Percentiles rank a stretch among this genome's conserved stretches.
Conservation (phyloP, 140 eudicot genomes). For the Flaveria floridana region DNA sequence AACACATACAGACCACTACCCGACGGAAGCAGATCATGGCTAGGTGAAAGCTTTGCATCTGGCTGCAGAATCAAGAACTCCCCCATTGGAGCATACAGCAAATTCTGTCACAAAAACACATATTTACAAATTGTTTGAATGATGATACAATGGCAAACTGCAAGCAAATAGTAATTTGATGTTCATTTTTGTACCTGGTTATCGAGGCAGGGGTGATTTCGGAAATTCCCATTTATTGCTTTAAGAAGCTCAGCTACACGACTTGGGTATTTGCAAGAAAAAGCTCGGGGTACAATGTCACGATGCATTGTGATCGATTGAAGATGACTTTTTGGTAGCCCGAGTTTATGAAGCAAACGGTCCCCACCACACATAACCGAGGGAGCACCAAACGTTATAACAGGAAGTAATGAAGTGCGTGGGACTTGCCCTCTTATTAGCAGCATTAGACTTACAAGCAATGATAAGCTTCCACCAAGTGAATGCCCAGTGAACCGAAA, state of each 20-base stretch:
- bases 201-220: slow-evolving; percentile 77
- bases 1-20: slow-evolving; percentile 80
- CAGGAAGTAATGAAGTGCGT: slow-evolving; percentile 75
- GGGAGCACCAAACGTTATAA: slow-evolving; percentile 83
- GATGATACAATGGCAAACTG: not conserved
- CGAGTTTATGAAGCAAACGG: slow-evolving; percentile 60
- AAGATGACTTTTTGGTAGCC: slow-evolving; percentile 73
- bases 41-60: slow-evolving; percentile 68
- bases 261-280: slow-evolving; percentile 86
- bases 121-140: not conserved
- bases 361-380: slow-evolving; percentile 95
- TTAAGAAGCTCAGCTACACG: slow-evolving; percentile 82
- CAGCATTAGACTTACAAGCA: slow-evolving; percentile 79
- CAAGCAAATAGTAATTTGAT: not conserved
- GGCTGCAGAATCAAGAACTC: slow-evolving; percentile 89
- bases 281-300: slow-evolving; percentile 93
- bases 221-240: slow-evolving; percentile 83
- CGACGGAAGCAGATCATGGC: slow-evolving; percentile 76
- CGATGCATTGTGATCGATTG: slow-evolving; percentile 81
- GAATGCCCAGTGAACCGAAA: slow-evolving; percentile 97
- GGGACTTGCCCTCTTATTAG: slow-evolving; percentile 74
- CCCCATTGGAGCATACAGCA: slow-evolving; percentile 82
- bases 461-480: slow-evolving; percentile 94
- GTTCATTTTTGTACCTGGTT: slow-evolving; percentile 50
- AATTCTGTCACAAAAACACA: slow-evolving; percentile 41